These are phyloP conservation scores for Penicillium sp. DNA, from an alignment of 2,329 filamentous ascomycete genomes.

Conservation along the genomic window DNA sequence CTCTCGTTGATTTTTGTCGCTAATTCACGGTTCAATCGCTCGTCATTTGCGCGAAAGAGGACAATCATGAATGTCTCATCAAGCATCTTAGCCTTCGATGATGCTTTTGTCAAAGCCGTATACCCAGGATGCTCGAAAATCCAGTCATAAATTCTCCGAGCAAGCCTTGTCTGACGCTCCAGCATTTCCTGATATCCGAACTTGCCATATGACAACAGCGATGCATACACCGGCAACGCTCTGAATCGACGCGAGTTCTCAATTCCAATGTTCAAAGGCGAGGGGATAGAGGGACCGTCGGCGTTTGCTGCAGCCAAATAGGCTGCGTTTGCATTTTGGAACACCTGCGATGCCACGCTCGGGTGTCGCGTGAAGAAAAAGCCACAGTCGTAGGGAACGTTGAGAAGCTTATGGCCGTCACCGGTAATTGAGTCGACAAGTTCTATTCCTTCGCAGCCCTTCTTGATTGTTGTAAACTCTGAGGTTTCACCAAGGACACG, in stretches of 20 bases:
- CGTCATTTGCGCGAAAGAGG: slow-evolving; percentile 71
- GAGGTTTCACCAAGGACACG: slow-evolving; percentile 59
- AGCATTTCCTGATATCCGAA: slow-evolving; percentile 69
- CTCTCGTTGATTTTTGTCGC: slow-evolving; percentile 70
- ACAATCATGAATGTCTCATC: slow-evolving; percentile 67
- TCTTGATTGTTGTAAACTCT: slow-evolving; percentile 57
- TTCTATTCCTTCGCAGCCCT: slow-evolving; percentile 64
- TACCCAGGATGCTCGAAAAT: slow-evolving; percentile 63
- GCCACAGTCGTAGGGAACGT: slow-evolving; percentile 90
- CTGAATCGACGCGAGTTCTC: slow-evolving; percentile 92
- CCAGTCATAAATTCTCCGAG: slow-evolving; percentile 65
- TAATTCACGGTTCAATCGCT: slow-evolving; percentile 63
- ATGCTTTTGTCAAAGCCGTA: slow-evolving; percentile 59
- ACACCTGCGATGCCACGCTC: slow-evolving; percentile 61
- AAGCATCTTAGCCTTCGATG: slow-evolving; percentile 43
- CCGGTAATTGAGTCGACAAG: slow-evolving; percentile 83
- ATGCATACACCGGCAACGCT: slow-evolving; percentile 84
- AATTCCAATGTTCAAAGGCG: slow-evolving; percentile 79
- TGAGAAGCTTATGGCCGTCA: slow-evolving; percentile 89
- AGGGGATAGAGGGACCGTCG: slow-evolving; percentile 57
- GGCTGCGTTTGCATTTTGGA: slow-evolving; percentile 80
- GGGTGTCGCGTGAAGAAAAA: slow-evolving; percentile 77
- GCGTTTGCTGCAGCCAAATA: slow-evolving; percentile 59
- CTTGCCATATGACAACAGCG: slow-evolving; percentile 70
- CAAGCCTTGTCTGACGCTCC: slow-evolving; percentile 68